Evolutionary conservation across 2,329 filamentous ascomycete species (phyloP).

Genomic region (Fusarium redolens): DNA sequence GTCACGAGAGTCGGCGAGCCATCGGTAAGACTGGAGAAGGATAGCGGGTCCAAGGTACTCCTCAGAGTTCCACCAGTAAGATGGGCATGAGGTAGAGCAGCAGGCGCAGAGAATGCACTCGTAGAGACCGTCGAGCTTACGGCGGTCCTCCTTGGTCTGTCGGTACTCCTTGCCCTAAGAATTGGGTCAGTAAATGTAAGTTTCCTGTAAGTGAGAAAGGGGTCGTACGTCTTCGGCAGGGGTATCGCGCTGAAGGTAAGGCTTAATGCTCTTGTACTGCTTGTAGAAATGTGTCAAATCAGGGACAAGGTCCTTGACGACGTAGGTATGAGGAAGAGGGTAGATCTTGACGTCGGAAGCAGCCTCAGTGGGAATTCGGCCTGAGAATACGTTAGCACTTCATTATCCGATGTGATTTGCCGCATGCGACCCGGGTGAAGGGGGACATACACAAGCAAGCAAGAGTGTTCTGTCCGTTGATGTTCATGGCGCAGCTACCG

Average conservation of each 20-base stretch:
- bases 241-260: constrained; percentile 92
- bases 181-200: constrained; percentile 12
- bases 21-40: constrained; percentile 96
- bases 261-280: constrained; percentile 99
- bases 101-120: constrained; percentile 99
- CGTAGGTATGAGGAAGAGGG: constrained; percentile 97
- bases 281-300: constrained; percentile 99
- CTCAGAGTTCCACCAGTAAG: constrained; percentile 99
- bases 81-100: constrained; percentile 99
- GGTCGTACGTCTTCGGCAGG: constrained; percentile 78
- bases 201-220: not conserved
- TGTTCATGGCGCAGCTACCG: constrained; percentile 99
- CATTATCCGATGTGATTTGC: constrained; percentile 35
- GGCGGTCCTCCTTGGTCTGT: constrained; percentile 90
- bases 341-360: constrained; percentile 91
- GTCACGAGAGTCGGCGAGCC: constrained; percentile 95
- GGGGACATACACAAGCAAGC: constrained; percentile 85
- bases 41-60: constrained; percentile 98
- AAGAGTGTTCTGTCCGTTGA: constrained; percentile 97
- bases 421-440: constrained; percentile 38
- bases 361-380: constrained; percentile 90
- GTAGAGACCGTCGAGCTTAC: constrained; percentile 97
- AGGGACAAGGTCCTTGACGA: constrained; percentile 98
- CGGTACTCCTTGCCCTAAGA: constrained; percentile 87
- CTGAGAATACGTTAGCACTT: constrained; percentile 59